These are phyloP conservation scores for Aspergillus udagawae DNA, from an alignment of 2,329 filamentous ascomycete genomes.

Conservation along the genomic window DNA sequence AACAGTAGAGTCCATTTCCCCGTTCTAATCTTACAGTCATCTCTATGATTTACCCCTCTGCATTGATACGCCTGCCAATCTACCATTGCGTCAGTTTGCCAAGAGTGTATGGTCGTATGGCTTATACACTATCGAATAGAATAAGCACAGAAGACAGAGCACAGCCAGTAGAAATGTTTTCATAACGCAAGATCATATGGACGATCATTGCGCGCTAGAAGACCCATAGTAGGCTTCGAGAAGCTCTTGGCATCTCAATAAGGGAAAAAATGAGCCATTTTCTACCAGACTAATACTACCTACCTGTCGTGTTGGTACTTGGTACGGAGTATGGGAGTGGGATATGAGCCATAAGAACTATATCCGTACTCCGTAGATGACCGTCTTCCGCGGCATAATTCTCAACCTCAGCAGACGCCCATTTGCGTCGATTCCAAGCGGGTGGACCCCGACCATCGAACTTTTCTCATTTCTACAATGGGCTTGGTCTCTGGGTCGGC, in stretches of 20 bases:
- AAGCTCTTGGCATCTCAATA: conserved; percentile 10
- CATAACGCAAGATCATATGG: neutral
- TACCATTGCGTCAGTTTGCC: no score
- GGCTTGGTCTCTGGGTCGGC: neutral
- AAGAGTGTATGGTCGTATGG: neutral
- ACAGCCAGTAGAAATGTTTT: neutral
- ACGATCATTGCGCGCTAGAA: conserved; percentile 9
- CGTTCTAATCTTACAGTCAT: neutral
- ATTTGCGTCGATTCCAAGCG: neutral
- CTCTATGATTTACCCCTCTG: neutral
- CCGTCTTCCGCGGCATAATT: neutral
- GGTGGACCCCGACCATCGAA: neutral
- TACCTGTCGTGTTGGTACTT: no score
- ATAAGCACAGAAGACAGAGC: neutral
- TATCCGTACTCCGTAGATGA: neutral
- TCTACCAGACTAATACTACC: no score
- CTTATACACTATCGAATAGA: neutral
- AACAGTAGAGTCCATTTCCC: no score
- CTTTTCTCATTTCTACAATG: neutral
- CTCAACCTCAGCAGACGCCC: neutral
- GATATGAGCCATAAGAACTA: neutral
- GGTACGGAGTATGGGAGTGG: neutral
- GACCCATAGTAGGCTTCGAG: conserved; percentile 8
- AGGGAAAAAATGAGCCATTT: neutral
- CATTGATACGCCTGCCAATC: no score